A percentile compares a stretch with the other conserved stretches of the same genome.
These are phyloP conservation scores for Lycium barbarum DNA, from an alignment of 257 asterid species.

Conservation along the genomic window DNA sequence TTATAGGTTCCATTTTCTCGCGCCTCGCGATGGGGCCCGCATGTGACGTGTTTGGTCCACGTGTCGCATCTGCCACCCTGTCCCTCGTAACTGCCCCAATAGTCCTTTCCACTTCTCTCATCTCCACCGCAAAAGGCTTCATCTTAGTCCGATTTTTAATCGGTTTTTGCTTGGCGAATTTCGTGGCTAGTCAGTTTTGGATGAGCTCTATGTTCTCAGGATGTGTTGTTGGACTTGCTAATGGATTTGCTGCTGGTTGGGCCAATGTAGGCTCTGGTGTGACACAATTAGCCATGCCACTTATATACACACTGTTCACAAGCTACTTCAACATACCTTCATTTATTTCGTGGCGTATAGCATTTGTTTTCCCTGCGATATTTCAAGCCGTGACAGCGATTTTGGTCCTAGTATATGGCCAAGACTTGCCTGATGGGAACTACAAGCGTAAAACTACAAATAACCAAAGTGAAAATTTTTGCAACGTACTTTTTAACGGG, in stretches of 20 bases:
- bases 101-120: constrained; percentile 41
- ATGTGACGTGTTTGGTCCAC: constrained; percentile 65
- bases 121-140: constrained; percentile 45
- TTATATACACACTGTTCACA: constrained; percentile 37
- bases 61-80: constrained; percentile 52
- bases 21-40: constrained; percentile 59
- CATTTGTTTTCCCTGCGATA: constrained; percentile 51
- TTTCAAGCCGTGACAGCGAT: constrained; percentile 49
- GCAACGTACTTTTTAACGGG: constrained; percentile 41
- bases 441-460: not conserved
- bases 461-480: constrained; percentile 26
- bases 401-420: constrained; percentile 54
- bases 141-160: constrained; percentile 50
- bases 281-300: constrained; percentile 63
- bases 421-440: constrained; percentile 56
- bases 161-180: constrained; percentile 61
- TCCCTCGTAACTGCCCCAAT: constrained; percentile 60
- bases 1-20: constrained; percentile 52
- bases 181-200: constrained; percentile 69
- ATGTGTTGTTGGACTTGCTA: constrained; percentile 56
- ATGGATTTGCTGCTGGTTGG: constrained; percentile 75
- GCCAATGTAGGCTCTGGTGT: constrained; percentile 64
- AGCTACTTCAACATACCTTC: constrained; percentile 25
- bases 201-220: constrained; percentile 73
- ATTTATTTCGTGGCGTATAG: constrained; percentile 55